Evolutionary conservation across 192 early-diverging fungal species (phyloP).

Genomic region (Phlyctochytrium arcticum): DNA sequence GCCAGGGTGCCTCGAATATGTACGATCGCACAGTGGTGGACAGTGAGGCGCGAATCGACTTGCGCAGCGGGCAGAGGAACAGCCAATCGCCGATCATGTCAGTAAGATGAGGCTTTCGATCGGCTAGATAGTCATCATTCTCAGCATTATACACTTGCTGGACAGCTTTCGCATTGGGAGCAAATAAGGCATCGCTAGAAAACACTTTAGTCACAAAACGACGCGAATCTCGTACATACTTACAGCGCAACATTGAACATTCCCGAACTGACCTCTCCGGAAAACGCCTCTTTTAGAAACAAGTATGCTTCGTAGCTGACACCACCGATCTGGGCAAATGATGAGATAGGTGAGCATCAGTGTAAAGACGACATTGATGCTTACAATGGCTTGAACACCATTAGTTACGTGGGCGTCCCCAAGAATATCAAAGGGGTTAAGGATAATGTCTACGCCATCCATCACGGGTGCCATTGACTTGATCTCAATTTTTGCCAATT

Average conservation of each 20-base stretch:
- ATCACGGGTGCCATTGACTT: conserved; percentile 7
- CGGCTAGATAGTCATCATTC: neutral
- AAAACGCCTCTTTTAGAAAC: conserved; percentile 12
- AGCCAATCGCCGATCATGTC: conserved; percentile 21
- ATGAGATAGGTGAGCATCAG: neutral
- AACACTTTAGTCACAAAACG: neutral
- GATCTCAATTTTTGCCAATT: neutral
- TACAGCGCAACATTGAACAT: conserved; percentile 24
- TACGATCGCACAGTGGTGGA: conserved; percentile 16
- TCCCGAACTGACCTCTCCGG: conserved; percentile 2
- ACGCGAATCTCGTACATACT: neutral
- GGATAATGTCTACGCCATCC: conserved; percentile 18
- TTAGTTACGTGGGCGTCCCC: neutral
- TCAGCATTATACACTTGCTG: conserved; percentile 4
- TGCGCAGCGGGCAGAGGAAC: conserved; percentile 9
- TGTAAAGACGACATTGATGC: neutral
- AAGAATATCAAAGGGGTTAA: conserved; percentile 15
- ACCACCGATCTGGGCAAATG: conserved; percentile 15
- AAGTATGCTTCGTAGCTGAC: conserved; percentile 27
- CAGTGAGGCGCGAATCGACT: neutral
- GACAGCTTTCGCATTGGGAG: neutral
- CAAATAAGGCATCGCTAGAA: conserved; percentile 7
- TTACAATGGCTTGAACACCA: conserved; percentile 2
- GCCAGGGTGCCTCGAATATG: conserved; percentile 27
- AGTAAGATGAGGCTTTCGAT: conserved; percentile 13